phyloP scores from a whole-genome alignment of 371 early-diverging fungal genomes.

The Catenaria anguillulae region DNA sequence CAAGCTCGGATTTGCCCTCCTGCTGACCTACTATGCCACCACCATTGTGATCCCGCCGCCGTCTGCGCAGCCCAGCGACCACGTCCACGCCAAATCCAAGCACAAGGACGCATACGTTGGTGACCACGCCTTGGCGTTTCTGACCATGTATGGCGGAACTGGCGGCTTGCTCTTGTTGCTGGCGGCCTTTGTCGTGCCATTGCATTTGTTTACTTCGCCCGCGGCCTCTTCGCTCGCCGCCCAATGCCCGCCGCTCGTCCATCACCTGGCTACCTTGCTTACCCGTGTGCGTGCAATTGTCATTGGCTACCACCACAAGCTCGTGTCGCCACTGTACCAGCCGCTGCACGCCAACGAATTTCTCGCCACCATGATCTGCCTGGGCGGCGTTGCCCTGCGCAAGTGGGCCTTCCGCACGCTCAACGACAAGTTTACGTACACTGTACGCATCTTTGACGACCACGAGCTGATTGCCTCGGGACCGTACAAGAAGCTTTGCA shows the following conservation, averaged over 20 bases:
- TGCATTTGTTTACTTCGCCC: too few species aligned
- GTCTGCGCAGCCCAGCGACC: background rate
- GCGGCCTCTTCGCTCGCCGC: too few species aligned
- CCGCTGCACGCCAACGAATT: background rate
- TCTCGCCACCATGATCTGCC: background rate
- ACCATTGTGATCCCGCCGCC: background rate
- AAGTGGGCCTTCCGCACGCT: background rate
- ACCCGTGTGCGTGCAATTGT: background rate
- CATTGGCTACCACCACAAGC: background rate
- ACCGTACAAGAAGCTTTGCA: background rate
- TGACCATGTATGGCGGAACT: background rate
- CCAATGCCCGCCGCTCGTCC: background rate
- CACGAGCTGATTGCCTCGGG: background rate
- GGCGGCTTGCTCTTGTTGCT: background rate
- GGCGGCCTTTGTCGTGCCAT: too few species aligned
- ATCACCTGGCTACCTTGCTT: background rate
- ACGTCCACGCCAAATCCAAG: background rate
- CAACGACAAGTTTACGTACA: conserved; percentile 1
- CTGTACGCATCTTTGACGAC: background rate
- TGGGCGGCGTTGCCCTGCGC: background rate
- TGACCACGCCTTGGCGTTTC: background rate
- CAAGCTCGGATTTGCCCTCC: background rate
- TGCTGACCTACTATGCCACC: background rate
- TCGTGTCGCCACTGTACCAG: background rate
- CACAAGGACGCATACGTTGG: background rate